These are phyloP conservation scores for Solanum chaucha DNA, from an alignment of 257 asterid species.

Conservation along the genomic window DNA sequence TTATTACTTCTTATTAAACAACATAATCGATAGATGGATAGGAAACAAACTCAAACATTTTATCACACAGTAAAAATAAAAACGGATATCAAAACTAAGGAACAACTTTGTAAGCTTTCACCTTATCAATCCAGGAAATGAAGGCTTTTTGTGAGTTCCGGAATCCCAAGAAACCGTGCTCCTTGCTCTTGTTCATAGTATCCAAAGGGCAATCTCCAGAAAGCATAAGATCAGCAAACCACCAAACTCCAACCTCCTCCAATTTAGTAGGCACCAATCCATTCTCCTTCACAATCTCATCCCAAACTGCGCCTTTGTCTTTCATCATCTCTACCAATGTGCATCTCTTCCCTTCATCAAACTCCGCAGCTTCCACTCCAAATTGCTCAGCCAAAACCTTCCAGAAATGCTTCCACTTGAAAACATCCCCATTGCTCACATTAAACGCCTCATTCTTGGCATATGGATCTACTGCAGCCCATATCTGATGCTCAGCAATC, in stretches of 20 bases:
- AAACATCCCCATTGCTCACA: constrained; percentile 87
- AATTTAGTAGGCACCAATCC: constrained; percentile 42
- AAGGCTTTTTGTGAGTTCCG: constrained; percentile 72
- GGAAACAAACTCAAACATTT: not conserved
- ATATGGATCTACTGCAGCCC: constrained; percentile 90
- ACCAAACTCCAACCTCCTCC: constrained; percentile 75
- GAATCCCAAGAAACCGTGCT: constrained; percentile 84
- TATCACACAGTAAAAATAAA: not conserved
- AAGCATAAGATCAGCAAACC: constrained; percentile 52
- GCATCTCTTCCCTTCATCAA: constrained; percentile 40
- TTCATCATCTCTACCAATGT: constrained; percentile 63
- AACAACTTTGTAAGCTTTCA: constrained; percentile 67
- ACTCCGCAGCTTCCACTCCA: constrained; percentile 49
- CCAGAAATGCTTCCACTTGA: constrained; percentile 94
- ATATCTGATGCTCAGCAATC: constrained; percentile 87
- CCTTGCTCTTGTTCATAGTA: constrained; percentile 96
- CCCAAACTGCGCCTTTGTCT: constrained; percentile 78
- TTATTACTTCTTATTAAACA: not conserved
- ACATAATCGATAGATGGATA: not conserved
- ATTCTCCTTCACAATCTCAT: constrained; percentile 61
- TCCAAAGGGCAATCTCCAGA: constrained; percentile 21
- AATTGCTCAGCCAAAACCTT: constrained; percentile 79
- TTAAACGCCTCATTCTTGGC: constrained; percentile 88
- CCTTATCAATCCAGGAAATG: constrained; percentile 78
- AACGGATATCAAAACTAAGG: constrained; percentile 24